These are phyloP conservation scores for Gentiana macrophylla DNA, from an alignment of 257 asterid genomes.

Conservation along the genomic window DNA sequence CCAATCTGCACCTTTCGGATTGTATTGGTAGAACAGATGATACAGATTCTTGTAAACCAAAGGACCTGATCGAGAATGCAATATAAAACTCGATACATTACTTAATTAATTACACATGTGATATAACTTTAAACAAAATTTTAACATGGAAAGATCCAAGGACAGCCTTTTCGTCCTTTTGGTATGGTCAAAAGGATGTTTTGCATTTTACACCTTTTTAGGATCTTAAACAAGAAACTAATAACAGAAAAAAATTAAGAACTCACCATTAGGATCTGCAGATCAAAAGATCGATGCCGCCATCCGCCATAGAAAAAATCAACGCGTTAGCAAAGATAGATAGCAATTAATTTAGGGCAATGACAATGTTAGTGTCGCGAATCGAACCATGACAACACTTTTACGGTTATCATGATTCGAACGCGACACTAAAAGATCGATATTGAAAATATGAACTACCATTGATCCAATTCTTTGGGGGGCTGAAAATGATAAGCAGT, in stretches of 20 bases:
- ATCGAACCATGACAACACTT: background rate
- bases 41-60: slow-evolving; percentile 29
- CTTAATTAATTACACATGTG: too few species aligned
- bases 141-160: background rate
- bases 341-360: background rate
- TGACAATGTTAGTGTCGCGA: background rate
- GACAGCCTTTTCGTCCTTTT: background rate
- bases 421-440: background rate
- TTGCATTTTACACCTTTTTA: background rate
- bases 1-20: slow-evolving; percentile 32
- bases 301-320: background rate
- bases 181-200: background rate
- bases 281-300: background rate
- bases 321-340: background rate
- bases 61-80: slow-evolving; percentile 17
- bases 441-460: slow-evolving; percentile 12
- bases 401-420: background rate
- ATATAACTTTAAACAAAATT: background rate
- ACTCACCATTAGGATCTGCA: slow-evolving; percentile 18
- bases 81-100: background rate
- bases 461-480: slow-evolving; percentile 49
- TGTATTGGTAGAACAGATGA: slow-evolving; percentile 39
- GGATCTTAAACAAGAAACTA: too few species aligned
- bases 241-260: too few species aligned
- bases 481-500: slow-evolving; percentile 34